Conservation (phyloP, 129 eudicot species). For the Flaveria robusta region DNA sequence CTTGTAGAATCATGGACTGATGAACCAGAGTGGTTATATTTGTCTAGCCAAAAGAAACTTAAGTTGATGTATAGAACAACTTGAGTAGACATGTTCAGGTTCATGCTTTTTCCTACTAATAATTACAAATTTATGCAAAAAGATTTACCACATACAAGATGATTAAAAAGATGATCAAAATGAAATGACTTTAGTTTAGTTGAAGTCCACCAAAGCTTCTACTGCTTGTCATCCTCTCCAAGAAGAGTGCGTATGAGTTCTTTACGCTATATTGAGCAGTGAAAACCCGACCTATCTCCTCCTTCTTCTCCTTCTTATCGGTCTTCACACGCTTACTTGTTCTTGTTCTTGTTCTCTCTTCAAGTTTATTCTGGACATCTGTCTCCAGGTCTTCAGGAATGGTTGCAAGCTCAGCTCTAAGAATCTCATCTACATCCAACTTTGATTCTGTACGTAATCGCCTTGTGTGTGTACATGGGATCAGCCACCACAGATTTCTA, state of each 20-base stretch:
- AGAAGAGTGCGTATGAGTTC: slow-evolving; percentile 56
- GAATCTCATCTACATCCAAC: slow-evolving; percentile 51
- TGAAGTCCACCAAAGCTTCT: slow-evolving; percentile 55
- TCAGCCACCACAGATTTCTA: slow-evolving; percentile 50
- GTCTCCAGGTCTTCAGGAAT: slow-evolving; percentile 44
- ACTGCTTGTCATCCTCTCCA: slow-evolving; percentile 56
- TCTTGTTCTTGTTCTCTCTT: neutral
- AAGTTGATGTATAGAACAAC: too few relatives aligned
- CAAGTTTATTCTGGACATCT: slow-evolving; percentile 30
- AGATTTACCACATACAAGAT: neutral
- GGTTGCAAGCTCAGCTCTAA: slow-evolving; percentile 60
- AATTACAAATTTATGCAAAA: neutral
- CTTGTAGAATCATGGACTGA: too few relatives aligned
- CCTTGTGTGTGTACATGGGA: slow-evolving; percentile 41
- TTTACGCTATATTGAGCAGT: slow-evolving; percentile 51
- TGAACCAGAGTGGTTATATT: too few relatives aligned
- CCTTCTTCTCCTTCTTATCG: slow-evolving; percentile 40
- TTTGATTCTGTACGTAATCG: slow-evolving; percentile 36
- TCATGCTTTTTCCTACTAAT: neutral
- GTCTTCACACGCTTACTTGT: slow-evolving; percentile 22
- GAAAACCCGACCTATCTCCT: slow-evolving; percentile 41
- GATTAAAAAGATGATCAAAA: neutral
- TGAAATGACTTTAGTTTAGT: slow-evolving; percentile 24
- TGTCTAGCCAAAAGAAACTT: too few relatives aligned
- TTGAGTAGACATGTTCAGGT: too few relatives aligned